Conservation (phyloP, 2,329 filamentous ascomycete genomes). For the Trichoderma hamatum region DNA sequence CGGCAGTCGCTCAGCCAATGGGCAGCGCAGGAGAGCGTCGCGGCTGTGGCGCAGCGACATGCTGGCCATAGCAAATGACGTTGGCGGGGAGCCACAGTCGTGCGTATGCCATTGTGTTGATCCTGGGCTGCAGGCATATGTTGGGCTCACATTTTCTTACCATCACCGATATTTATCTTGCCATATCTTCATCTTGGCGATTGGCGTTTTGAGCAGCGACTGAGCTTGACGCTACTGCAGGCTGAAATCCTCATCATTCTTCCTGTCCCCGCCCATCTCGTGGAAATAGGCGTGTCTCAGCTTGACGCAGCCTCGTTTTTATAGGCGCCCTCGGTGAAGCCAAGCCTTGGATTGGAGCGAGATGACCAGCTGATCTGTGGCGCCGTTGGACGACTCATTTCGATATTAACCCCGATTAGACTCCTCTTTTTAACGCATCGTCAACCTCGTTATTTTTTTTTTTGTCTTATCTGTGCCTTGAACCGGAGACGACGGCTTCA, state of each 20-base stretch:
- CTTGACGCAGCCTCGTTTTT: conserved; percentile 5
- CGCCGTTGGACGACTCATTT: neutral
- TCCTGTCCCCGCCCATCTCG: neutral
- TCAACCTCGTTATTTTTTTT: neutral
- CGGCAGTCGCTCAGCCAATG: neutral
- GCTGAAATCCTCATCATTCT: neutral
- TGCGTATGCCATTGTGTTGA: neutral
- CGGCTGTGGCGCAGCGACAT: conserved; percentile 27
- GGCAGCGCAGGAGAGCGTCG: neutral
- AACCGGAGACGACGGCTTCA: neutral
- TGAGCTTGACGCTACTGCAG: neutral
- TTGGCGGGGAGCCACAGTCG: conserved; percentile 18
- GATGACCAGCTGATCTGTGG: conserved; percentile 13
- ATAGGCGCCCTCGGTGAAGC: conserved; percentile 9
- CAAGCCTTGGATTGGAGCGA: neutral
- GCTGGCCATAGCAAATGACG: conserved; percentile 15
- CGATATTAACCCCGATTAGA: neutral
- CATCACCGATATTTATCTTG: neutral
- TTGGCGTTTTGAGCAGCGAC: neutral
- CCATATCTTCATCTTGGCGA: neutral
- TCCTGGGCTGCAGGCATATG: neutral
- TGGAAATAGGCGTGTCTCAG: neutral
- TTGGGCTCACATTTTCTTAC: neutral
- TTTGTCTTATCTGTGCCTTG: neutral
- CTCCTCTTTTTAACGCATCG: neutral